Conservation (phyloP, 2,329 filamentous ascomycete genomes). For the Huntiella bhutanensis region DNA sequence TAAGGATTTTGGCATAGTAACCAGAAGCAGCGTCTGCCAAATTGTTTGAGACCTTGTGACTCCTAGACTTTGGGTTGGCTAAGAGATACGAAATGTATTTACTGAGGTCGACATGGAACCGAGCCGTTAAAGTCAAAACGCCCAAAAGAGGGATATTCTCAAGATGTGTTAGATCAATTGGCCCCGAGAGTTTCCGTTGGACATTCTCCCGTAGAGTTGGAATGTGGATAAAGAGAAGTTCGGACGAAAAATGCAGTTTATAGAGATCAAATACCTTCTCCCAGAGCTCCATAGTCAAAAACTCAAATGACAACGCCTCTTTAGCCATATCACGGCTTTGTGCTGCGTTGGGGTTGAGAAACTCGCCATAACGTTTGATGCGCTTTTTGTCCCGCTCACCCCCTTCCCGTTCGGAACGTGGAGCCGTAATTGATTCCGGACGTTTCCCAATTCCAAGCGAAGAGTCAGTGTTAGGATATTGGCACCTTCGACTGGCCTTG, state of each 20-base stretch:
- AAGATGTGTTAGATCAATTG: conserved; percentile 24
- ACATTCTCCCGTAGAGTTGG: conserved; percentile 32
- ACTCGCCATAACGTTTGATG: conserved; percentile 25
- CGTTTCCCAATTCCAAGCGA: conserved; percentile 28
- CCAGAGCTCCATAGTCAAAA: conserved; percentile 48
- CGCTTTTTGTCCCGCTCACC: conserved; percentile 30
- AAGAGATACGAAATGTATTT: conserved; percentile 28
- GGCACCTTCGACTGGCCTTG: conserved; percentile 26
- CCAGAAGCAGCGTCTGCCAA: conserved; percentile 31
- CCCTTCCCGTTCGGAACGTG: conserved; percentile 23
- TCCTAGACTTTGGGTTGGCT: conserved; percentile 18
- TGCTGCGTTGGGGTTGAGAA: conserved; percentile 21
- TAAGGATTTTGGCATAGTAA: conserved; percentile 43
- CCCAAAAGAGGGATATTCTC: conserved; percentile 42
- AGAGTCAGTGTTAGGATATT: neutral
- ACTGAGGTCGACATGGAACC: conserved; percentile 44
- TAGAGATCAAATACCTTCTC: conserved; percentile 51
- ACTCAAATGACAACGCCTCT: conserved; percentile 41
- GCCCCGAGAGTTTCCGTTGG: conserved; percentile 4
- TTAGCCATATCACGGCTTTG: conserved; percentile 24
- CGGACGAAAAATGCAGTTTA: conserved; percentile 51
- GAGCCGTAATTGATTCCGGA: conserved; percentile 45
- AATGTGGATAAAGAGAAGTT: conserved; percentile 52
- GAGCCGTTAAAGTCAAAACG: conserved; percentile 48
- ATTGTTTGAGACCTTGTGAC: conserved; percentile 16